A percentile compares a stretch with the other conserved stretches of the same genome.
These are phyloP conservation scores for Limnomonas spitsbergensis DNA, from an alignment of 139 green algal genomes.

Conservation along the genomic window DNA sequence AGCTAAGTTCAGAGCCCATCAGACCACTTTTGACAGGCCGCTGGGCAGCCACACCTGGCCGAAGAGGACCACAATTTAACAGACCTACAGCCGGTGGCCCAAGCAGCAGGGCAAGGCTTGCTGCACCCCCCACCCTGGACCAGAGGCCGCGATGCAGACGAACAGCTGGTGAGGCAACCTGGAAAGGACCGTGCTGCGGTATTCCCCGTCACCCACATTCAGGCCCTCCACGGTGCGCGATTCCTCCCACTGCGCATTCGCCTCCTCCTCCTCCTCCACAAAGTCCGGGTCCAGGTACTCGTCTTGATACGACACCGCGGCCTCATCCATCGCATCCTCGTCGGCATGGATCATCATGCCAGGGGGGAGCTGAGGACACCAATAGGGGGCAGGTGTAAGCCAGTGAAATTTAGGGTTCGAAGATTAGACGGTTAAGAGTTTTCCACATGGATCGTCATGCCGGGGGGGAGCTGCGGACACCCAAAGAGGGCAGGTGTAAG, in stretches of 20 bases:
- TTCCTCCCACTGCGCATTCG: too few species aligned
- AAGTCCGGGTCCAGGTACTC: slow-evolving; percentile 21
- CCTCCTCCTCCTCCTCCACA: slow-evolving; percentile 26
- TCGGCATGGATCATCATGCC: slow-evolving; percentile 14
- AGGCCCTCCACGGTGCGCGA: too few species aligned
- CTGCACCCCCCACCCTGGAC: too few species aligned
- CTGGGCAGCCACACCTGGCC: too few species aligned
- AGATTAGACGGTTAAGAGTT: background rate
- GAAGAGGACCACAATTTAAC: too few species aligned
- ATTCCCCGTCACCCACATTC: background rate
- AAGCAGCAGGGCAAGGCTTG: too few species aligned
- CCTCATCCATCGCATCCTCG: background rate
- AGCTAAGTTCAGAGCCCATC: too few species aligned
- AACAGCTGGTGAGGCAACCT: background rate
- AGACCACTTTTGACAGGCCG: too few species aligned
- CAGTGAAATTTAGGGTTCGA: background rate
- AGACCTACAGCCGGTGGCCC: too few species aligned
- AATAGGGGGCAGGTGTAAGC: too few species aligned
- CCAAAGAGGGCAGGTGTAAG: too few species aligned
- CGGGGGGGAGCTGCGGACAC: slow-evolving; percentile 9
- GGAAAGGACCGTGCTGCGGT: background rate
- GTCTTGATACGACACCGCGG: slow-evolving; percentile 19
- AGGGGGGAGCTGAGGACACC: slow-evolving; percentile 10
- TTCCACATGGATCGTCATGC: slow-evolving; percentile 14
- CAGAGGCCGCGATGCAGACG: background rate